Conservation (phyloP, 192 early-diverging fungal genomes). For the Jimgerdemannia flammicorona region DNA sequence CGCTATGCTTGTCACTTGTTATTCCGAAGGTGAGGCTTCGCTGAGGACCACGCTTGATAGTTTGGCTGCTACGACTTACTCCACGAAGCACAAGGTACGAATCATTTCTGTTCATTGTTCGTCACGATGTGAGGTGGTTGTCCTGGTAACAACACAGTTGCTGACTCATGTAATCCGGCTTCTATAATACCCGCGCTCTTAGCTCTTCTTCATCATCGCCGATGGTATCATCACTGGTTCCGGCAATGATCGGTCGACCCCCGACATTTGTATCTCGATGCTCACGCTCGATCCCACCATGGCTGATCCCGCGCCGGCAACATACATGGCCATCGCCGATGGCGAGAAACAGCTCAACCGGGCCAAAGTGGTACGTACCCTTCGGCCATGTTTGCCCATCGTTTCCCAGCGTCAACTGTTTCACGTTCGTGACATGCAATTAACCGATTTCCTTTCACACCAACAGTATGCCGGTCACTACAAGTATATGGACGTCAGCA, state of each 20-base stretch:
- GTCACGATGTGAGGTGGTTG: neutral
- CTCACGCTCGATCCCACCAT: constrained; percentile 61
- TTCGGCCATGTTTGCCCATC: neutral
- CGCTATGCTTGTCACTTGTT: constrained; percentile 83
- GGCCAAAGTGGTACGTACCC: constrained; percentile 63
- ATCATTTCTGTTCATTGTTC: too few relatives aligned
- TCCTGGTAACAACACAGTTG: neutral
- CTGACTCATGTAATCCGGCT: constrained; percentile 25
- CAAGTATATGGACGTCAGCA: constrained; percentile 47
- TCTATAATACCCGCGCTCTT: constrained; percentile 76
- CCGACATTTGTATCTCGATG: constrained; percentile 79
- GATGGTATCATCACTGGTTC: constrained; percentile 90
- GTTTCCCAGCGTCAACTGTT: too few relatives aligned
- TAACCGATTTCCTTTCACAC: constrained; percentile 3
- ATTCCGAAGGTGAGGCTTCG: constrained; percentile 85
- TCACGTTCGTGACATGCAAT: neutral
- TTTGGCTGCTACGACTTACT: constrained; percentile 77
- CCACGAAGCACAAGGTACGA: constrained; percentile 75
- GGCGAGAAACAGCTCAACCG: constrained; percentile 81
- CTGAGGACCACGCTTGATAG: constrained; percentile 83
- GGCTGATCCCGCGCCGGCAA: constrained; percentile 70
- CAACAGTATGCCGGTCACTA: constrained; percentile 70
- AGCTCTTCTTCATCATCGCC: constrained; percentile 84
- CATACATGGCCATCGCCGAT: constrained; percentile 76
- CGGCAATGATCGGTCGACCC: constrained; percentile 69